A percentile compares a stretch with the other conserved stretches of the same genome.
Conservation (phyloP, 208 protist species). For the Trypanosoma melophagium region DNA sequence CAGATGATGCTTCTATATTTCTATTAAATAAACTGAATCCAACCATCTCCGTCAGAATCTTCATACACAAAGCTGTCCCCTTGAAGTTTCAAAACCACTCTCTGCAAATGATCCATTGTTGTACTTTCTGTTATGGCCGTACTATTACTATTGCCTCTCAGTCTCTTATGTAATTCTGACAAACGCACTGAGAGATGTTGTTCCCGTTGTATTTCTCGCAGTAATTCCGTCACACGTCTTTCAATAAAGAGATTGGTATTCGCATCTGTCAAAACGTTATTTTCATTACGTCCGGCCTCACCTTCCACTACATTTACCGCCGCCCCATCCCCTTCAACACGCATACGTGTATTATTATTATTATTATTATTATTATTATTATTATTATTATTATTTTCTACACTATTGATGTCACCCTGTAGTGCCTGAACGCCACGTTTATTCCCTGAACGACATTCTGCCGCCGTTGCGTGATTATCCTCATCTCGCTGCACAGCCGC, state of each 20-base stretch:
- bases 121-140: slow-evolving; percentile 25
- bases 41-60: slow-evolving; percentile 43
- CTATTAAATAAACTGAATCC: slow-evolving; percentile 71
- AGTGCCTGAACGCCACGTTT: slow-evolving; percentile 31
- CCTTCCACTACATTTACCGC: too few species aligned
- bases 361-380: background rate
- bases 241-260: background rate
- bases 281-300: background rate
- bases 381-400: background rate
- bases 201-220: slow-evolving; percentile 71
- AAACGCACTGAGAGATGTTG: slow-evolving; percentile 49
- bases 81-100: slow-evolving; percentile 51
- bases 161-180: slow-evolving; percentile 47
- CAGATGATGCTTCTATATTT: slow-evolving; percentile 2
- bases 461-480: slow-evolving; percentile 53
- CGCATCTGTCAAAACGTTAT: background rate
- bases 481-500: slow-evolving; percentile 65
- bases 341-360: background rate
- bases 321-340: background rate
- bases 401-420: background rate
- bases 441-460: slow-evolving; percentile 30
- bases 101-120: slow-evolving; percentile 41
- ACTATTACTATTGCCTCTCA: too few species aligned
- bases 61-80: slow-evolving; percentile 80
- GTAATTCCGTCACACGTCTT: slow-evolving; percentile 40